Conservation (phyloP, 352 stramenopile genomes). For the Albugo laibachii region DNA sequence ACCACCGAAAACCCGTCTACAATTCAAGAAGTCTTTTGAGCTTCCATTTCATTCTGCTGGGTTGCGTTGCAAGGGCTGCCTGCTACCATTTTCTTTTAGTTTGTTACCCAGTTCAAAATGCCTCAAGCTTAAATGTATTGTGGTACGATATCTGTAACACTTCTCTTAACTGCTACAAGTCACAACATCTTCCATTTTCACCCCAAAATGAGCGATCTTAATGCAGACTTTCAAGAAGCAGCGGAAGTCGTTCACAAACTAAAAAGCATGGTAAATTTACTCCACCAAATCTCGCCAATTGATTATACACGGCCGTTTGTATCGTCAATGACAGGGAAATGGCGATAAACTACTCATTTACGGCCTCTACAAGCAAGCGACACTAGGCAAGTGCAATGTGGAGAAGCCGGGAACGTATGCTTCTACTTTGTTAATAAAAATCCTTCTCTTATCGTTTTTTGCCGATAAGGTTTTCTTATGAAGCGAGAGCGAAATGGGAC, state of each 20-base stretch:
- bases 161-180: too few relatives aligned
- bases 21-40: too few relatives aligned
- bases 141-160: too few relatives aligned
- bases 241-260: slow-evolving; percentile 12
- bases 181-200: too few relatives aligned
- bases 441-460: neutral
- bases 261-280: slow-evolving; percentile 2
- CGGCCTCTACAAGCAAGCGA: slow-evolving; percentile 83
- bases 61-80: too few relatives aligned
- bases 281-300: neutral
- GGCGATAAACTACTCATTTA: slow-evolving; percentile 81
- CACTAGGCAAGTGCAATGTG: slow-evolving; percentile 69
- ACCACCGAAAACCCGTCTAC: too few relatives aligned
- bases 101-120: too few relatives aligned
- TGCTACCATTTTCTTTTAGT: too few relatives aligned
- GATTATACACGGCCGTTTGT: neutral
- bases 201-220: slow-evolving; percentile 53
- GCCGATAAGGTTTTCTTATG: slow-evolving; percentile 13
- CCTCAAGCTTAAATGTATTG: too few relatives aligned
- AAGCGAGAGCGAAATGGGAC: slow-evolving; percentile 76
- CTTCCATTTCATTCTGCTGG: too few relatives aligned
- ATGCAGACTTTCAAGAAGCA: slow-evolving; percentile 65
- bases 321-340: slow-evolving; percentile 22
- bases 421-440: neutral
- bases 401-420: slow-evolving; percentile 43